These are phyloP conservation scores for Boletellus sp. DNA, from an alignment of 1,284 basidiomycete genomes.

Conservation along the genomic window DNA sequence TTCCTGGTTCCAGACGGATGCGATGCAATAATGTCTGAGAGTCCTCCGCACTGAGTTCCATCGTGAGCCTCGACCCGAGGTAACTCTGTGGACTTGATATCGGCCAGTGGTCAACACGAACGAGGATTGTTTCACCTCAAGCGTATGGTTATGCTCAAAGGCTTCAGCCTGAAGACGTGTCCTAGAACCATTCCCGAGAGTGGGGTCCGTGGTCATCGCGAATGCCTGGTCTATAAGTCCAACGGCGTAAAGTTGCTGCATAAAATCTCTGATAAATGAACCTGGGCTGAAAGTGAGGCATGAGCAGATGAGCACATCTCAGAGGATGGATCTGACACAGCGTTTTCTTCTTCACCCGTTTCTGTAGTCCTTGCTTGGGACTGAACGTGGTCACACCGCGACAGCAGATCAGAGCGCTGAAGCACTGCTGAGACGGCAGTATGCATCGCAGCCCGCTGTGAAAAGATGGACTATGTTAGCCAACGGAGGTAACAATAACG, in stretches of 20 bases:
- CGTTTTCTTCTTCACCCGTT: constrained; percentile 21
- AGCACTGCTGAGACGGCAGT: constrained; percentile 48
- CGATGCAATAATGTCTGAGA: constrained; percentile 47
- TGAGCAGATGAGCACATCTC: constrained; percentile 6
- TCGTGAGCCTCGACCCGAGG: constrained; percentile 56
- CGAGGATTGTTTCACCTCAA: constrained; percentile 41
- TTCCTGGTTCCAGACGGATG: constrained; percentile 56
- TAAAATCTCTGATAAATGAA: constrained; percentile 54
- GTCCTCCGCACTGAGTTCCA: constrained; percentile 54
- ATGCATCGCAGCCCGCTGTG: constrained; percentile 56
- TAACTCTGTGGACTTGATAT: constrained; percentile 43
- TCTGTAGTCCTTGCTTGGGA: constrained; percentile 24
- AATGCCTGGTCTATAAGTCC: constrained; percentile 55
- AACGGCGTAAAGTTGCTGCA: constrained; percentile 53
- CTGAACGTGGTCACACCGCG: constrained; percentile 44
- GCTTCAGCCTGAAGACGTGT: constrained; percentile 54
- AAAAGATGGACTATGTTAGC: constrained; percentile 12
- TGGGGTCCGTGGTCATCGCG: constrained; percentile 48
- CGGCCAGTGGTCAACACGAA: background rate
- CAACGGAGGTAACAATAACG: constrained; percentile 16
- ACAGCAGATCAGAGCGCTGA: constrained; percentile 49
- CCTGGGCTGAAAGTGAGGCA: constrained; percentile 32
- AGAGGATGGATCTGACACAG: constrained; percentile 13
- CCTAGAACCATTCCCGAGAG: constrained; percentile 45
- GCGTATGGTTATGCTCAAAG: constrained; percentile 50